Evolutionary conservation across 768 basidiomycete species (phyloP).

Genomic region (Rhizopogon roseolus): DNA sequence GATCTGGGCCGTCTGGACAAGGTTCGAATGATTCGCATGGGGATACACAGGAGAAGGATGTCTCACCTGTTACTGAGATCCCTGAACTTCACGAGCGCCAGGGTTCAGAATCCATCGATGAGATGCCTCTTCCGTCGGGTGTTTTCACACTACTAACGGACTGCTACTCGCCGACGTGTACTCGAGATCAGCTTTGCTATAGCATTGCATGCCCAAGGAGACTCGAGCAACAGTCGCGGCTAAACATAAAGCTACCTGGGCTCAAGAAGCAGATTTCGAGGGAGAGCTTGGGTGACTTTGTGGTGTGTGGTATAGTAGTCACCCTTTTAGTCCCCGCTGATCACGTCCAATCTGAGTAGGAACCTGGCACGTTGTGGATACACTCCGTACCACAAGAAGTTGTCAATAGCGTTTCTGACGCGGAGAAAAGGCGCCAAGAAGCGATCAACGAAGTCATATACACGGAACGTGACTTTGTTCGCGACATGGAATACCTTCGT

Average conservation of each 20-base stretch:
- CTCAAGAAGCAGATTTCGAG: conserved; percentile 78
- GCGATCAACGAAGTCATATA: conserved; percentile 95
- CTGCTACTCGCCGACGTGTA: conserved; percentile 98
- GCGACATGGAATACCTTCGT: conserved; percentile 96
- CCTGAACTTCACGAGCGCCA: conserved; percentile 24
- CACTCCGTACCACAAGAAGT: conserved; percentile 95
- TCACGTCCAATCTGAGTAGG: conserved; percentile 37
- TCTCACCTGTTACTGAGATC: conserved; percentile 20
- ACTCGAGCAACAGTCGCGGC: conserved; percentile 87
- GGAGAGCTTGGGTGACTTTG: conserved; percentile 77
- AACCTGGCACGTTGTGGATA: conserved; percentile 89
- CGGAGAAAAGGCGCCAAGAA: conserved; percentile 94
- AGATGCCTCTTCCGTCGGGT: conserved; percentile 77
- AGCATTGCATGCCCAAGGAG: conserved; percentile 94
- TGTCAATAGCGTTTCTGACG: conserved; percentile 85
- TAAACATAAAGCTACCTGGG: conserved; percentile 93
- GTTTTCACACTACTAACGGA: conserved; percentile 96
- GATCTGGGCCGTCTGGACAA: conserved; percentile 22
- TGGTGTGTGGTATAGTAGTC: conserved; percentile 38
- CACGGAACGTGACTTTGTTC: conserved; percentile 96
- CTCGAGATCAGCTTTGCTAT: conserved; percentile 91
- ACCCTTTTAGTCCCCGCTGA: conserved; percentile 3
- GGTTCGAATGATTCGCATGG: conserved; percentile 30
- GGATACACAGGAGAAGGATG: conserved; percentile 20
- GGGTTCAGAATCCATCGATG: conserved; percentile 47